A percentile compares a stretch with the other conserved stretches of the same genome.
Conservation (phyloP, 768 basidiomycete species). For the Lentinus tigrinus region DNA sequence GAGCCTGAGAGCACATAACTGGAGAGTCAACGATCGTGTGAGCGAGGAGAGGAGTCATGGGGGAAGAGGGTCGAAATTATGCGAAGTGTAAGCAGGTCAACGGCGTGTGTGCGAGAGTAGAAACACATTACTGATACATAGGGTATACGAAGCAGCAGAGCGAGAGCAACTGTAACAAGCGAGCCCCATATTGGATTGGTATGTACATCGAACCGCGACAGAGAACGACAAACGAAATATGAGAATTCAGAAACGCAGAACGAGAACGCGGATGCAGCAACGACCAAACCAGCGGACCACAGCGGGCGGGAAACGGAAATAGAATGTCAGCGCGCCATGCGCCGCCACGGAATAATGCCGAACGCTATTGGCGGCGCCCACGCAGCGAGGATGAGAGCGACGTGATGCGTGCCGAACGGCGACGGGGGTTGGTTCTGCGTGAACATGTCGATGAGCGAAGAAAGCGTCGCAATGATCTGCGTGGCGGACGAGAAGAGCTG, state of each 20-base stretch:
- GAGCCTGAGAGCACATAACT: background rate
- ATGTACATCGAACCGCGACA: background rate
- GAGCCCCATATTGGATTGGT: background rate
- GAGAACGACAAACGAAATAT: background rate
- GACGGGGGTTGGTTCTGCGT: constrained; percentile 52
- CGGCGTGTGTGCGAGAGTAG: constrained; percentile 14
- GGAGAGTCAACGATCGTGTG: too few species aligned
- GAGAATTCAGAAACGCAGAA: too few species aligned
- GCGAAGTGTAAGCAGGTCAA: background rate
- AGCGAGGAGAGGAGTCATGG: background rate
- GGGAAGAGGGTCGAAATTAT: constrained; percentile 1
- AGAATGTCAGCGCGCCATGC: constrained; percentile 1
- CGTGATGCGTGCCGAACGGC: constrained; percentile 64
- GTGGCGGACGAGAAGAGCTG: constrained; percentile 43
- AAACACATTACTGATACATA: constrained; percentile 19
- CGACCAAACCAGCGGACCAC: too few species aligned
- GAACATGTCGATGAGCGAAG: constrained; percentile 45
- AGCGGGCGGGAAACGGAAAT: background rate
- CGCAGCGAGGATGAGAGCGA: constrained; percentile 55
- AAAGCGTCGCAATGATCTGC: constrained; percentile 37
- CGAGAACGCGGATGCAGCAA: too few species aligned
- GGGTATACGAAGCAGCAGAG: background rate
- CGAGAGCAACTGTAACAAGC: background rate
- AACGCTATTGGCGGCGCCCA: constrained; percentile 62
- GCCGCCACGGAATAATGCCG: constrained; percentile 33